These are phyloP conservation scores for Populus trichocarpa DNA, from an alignment of 441 rosid species.

Conservation along the genomic window DNA sequence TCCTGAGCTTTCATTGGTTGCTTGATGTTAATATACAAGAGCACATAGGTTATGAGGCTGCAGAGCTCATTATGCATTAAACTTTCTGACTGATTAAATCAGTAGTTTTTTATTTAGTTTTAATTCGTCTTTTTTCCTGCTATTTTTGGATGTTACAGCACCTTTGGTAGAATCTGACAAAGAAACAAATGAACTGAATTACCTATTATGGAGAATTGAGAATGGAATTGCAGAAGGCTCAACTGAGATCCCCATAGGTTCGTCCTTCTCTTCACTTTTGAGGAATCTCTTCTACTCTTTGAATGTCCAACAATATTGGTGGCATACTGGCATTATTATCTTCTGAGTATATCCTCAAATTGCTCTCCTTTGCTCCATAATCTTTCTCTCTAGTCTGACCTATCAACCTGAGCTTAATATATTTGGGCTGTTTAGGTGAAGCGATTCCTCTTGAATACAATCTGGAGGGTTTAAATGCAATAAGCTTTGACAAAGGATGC, in stretches of 20 bases:
- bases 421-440: constrained; percentile 45
- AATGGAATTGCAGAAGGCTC: constrained; percentile 94
- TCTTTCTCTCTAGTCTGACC: neutral
- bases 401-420: constrained; percentile 9
- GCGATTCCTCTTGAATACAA: constrained; percentile 91
- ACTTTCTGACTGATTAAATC: neutral
- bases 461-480: constrained; percentile 76
- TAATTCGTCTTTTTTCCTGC: neutral
- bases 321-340: neutral
- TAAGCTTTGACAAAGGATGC: constrained; percentile 95
- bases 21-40: neutral
- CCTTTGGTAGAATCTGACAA: constrained; percentile 79
- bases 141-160: constrained; percentile 42
- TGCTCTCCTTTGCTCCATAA: neutral
- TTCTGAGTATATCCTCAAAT: neutral
- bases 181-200: constrained; percentile 74
- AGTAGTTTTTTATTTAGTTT: constrained; percentile 12
- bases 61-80: neutral
- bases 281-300: neutral
- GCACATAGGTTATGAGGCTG: neutral
- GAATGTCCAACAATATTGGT: neutral
- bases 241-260: constrained; percentile 85
- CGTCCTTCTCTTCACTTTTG: constrained; percentile 5
- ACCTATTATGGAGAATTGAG: constrained; percentile 68
- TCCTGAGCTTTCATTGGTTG: constrained; percentile 6